Conservation (phyloP, 2,329 filamentous ascomycete species). For the Capronia epimyces region DNA sequence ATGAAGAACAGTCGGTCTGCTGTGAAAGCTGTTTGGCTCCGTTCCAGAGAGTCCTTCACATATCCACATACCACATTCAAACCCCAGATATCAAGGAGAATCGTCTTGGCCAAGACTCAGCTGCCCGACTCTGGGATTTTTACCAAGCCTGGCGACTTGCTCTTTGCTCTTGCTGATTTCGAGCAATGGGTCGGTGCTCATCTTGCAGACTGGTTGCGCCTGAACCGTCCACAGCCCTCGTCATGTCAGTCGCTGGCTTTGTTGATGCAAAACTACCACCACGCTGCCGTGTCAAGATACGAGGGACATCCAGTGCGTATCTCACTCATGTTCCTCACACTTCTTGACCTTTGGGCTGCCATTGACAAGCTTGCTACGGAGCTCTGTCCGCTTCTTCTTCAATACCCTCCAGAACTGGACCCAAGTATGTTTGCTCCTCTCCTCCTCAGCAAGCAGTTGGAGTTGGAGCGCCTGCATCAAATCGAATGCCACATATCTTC, state of each 20-base stretch:
- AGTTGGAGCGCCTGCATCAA: constrained; percentile 44
- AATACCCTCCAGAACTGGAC: constrained; percentile 48
- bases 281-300: constrained; percentile 34
- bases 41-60: constrained; percentile 14
- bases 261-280: constrained; percentile 37
- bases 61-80: constrained; percentile 8
- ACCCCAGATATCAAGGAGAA: neutral
- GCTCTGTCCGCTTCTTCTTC: constrained; percentile 38
- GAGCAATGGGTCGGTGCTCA: constrained; percentile 47
- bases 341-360: constrained; percentile 56
- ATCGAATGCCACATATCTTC: constrained; percentile 47
- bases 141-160: constrained; percentile 14
- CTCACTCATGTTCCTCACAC: constrained; percentile 53
- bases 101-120: neutral
- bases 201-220: constrained; percentile 39
- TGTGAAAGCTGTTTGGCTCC: constrained; percentile 4
- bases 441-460: constrained; percentile 39
- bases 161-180: constrained; percentile 37
- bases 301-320: constrained; percentile 38
- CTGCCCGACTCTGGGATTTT: constrained; percentile 10
- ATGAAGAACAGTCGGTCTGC: constrained; percentile 1
- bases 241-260: constrained; percentile 32
- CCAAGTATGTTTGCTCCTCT: constrained; percentile 41
- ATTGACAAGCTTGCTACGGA: constrained; percentile 46
- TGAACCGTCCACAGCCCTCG: constrained; percentile 22